Base-by-base conservation (phyloP, 2,329 filamentous ascomycete species). In the Helicocarpus griseus region DNA sequence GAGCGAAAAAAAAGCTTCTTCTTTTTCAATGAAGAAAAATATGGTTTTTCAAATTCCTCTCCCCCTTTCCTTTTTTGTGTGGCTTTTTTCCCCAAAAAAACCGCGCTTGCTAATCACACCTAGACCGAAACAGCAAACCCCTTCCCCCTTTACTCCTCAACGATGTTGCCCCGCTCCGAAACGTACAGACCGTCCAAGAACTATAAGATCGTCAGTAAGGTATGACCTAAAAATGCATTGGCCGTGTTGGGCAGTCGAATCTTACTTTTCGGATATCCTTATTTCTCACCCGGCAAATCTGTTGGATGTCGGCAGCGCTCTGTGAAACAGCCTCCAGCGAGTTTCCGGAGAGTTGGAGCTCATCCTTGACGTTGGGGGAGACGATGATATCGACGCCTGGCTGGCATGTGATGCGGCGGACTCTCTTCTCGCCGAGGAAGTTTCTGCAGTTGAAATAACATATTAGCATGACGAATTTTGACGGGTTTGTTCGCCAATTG, bases 151-250 rank as follows among this genome's bases (percentile, higher is more conserved):
- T 70, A 74, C 52, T 73, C 70, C 61, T 89, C 86, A 64, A 81
- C 79, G 69, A 98, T 85, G 85, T 97, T 95, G 77, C 87, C 86
- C 81, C 89, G 87, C 87, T 98, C 93, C 72, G 90, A 96, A 70
- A 98, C 93, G 82, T 98, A 98, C 76, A 98, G 82, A 85, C 93
- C 93, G 80, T 98, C 94, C 82, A 98, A 85, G 87, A 98, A 98
- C 88, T 94, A 67, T 57, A n/a, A n/a, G n/a, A n/a, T n/a, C n/a
- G n/a, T n/a, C n/a, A n/a, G n/a, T n/a, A n/a, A n/a, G n/a, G n/a
- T n/a, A n/a, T n/a, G n/a, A n/a, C n/a, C n/a, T n/a, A n/a, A n/a
- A n/a, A n/a, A n/a, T n/a, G n/a, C n/a, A n/a, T n/a, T n/a, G n/a
- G n/a, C n/a, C n/a, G n/a, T n/a, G n/a, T n/a, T n/a, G n/a, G n/a